Evolutionary conservation across 148 eudicot genomes (phyloP), one percentile per base, ranked within the genome.

Genomic region (Heliamphora exappendiculata): DNA sequence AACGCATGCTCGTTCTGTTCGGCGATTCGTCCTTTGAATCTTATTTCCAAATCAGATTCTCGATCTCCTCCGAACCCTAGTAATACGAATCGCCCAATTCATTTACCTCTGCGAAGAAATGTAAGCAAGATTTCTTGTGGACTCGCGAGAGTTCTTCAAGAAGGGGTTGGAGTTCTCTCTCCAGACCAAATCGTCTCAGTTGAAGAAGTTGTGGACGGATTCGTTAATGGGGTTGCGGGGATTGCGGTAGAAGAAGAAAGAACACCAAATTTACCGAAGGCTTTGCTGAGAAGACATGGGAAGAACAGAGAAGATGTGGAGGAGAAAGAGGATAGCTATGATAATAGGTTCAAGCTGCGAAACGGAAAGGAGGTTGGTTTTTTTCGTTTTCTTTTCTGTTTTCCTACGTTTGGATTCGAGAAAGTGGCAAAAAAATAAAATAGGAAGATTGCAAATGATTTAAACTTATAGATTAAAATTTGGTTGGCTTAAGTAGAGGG

Each of bases 301-400:
- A 73, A 67, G 78, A 78, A 77, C 85, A 71, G 69, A 26, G 79
- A 75, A 49, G 72, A 75, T 54, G 1, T 3, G 5, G 79, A 73
- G 4, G 82, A 82, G 24, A 86, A 82, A 13, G 83, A 73, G 29
- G 89, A 83, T 6, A 83, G 72, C 22, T 47, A 80, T 26, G 88
- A 83, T 0, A 62, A 42, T 75, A 87, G 91, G 6, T 91, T 88
- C 82, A 86, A 77, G 76, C 86, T 94, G 34, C 84, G 91, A 63
- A 91, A 94, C 80, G 97, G 98, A 37, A 84, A 84, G 78, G 89
- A 91, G 97, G 98, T 92, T 57, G 3, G 73, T 49, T 22, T 14
- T 65, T 50, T 45, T 8, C 26, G 2, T 5, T 5, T 62, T 22
- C 36, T 70, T 57, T 44, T 7, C 16, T 50, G 5, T 62, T n/a